These are phyloP conservation scores for Fusarium beomiforme DNA, from an alignment of 2,329 filamentous ascomycete species.

Conservation along the genomic window DNA sequence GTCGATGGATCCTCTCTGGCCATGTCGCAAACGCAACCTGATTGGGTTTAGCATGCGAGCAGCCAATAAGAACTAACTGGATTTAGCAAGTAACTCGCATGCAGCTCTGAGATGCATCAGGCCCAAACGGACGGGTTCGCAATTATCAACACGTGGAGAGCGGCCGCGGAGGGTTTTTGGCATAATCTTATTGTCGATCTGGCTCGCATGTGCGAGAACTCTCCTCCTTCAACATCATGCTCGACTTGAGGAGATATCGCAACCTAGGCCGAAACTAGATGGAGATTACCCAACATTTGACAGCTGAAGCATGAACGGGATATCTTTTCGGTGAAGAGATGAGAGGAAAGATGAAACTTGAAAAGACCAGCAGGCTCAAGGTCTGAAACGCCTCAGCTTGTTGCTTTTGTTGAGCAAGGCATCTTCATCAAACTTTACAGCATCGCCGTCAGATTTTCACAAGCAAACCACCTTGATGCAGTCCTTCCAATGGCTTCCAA, in stretches of 20 bases:
- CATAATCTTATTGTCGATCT: not conserved
- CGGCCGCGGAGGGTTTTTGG: not conserved
- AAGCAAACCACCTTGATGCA: not conserved
- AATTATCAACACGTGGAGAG: not conserved
- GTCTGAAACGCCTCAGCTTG: not conserved
- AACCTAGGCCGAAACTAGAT: constrained; percentile 30
- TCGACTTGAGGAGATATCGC: constrained; percentile 16
- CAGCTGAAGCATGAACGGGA: not conserved
- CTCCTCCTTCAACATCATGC: not conserved
- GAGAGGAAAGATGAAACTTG: not conserved
- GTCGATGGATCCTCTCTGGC: constrained; percentile 1
- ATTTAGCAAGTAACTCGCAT: not conserved
- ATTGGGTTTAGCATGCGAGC: constrained; percentile 42
- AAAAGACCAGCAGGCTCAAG: not conserved
- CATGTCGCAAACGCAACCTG: constrained; percentile 30
- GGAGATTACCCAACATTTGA: not conserved
- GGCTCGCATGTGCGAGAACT: not conserved
- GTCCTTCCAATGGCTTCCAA: not conserved
- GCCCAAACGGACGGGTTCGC: not conserved
- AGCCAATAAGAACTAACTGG: not conserved
- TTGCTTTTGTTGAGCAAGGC: not conserved
- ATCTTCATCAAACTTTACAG: not conserved
- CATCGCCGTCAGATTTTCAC: not conserved
- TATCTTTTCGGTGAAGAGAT: not conserved
- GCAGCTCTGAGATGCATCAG: not conserved